Conservation (phyloP, 2,329 filamentous ascomycete species). For the Xylariales sp. region DNA sequence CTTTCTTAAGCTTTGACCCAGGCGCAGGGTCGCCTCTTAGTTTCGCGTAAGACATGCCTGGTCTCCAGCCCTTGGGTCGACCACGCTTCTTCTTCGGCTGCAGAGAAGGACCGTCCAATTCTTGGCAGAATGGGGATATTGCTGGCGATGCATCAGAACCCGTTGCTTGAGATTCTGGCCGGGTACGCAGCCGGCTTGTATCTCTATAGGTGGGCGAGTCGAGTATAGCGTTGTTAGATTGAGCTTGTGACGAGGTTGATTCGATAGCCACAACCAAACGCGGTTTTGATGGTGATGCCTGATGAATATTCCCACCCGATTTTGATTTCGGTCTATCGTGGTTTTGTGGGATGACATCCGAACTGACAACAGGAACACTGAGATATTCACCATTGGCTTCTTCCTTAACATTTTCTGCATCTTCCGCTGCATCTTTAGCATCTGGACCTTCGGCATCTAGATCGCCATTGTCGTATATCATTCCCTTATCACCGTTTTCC, state of each 20-base stretch:
- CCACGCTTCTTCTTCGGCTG: conserved; percentile 30
- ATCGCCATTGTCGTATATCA: no score
- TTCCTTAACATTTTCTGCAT: not conserved
- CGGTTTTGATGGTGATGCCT: not conserved
- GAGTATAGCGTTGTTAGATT: not conserved
- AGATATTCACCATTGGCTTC: not conserved
- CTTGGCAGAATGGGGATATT: not conserved
- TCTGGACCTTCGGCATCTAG: no score
- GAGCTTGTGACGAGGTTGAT: not conserved
- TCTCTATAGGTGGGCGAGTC: not conserved
- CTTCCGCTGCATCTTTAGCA: no score
- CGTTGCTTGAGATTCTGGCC: not conserved
- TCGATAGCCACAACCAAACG: not conserved
- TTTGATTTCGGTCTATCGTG: not conserved
- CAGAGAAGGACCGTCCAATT: not conserved
- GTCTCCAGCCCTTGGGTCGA: conserved; percentile 44
- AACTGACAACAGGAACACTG: not conserved
- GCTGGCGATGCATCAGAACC: not conserved
- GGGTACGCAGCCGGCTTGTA: not conserved
- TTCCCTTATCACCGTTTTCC: no score
- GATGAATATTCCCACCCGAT: not conserved
- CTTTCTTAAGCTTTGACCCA: not conserved
- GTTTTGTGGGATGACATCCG: not conserved
- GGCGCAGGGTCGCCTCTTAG: conserved; percentile 20
- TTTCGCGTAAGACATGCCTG: conserved; percentile 26